phyloP scores from a whole-genome alignment of 1,139 yeast genomes.

The Candida sojae region DNA sequence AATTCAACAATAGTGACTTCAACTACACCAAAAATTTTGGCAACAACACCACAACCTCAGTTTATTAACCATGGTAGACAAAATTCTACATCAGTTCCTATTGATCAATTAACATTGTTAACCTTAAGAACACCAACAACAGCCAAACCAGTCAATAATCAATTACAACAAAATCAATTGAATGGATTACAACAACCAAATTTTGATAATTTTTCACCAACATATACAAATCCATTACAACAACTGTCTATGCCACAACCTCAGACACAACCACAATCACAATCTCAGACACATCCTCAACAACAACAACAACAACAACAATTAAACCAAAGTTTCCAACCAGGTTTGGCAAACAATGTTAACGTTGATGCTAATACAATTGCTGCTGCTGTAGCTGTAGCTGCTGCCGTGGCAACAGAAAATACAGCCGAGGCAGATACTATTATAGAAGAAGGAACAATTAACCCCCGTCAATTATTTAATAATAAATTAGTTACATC shows the following conservation, averaged over 20 bases:
- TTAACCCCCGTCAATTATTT: conserved; percentile 36
- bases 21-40: conserved; percentile 9
- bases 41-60: conserved; percentile 9
- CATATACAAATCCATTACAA: conserved; percentile 1
- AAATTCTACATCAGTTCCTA: conserved; percentile 19
- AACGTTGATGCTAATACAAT: conserved; percentile 12
- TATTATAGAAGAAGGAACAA: conserved; percentile 25
- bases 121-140: conserved; percentile 20
- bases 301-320: conserved; percentile 3
- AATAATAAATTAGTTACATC: conserved; percentile 16
- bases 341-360: conserved; percentile 8
- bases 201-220: conserved; percentile 8
- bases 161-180: conserved; percentile 5
- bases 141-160: conserved; percentile 8
- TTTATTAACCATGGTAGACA: conserved; percentile 12
- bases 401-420: conserved; percentile 14
- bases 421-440: conserved; percentile 10
- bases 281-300: not conserved
- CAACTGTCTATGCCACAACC: not conserved
- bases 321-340: conserved; percentile 6
- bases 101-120: conserved; percentile 34
- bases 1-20: conserved; percentile 1
- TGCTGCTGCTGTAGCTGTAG: conserved; percentile 12
- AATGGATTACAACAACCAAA: conserved; percentile 11
- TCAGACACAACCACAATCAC: not conserved